A percentile compares a stretch with the other conserved stretches of the same genome.
Evolutionary conservation across 805 yeast genomes (phyloP).

Genomic region (Candida palmyrensis): DNA sequence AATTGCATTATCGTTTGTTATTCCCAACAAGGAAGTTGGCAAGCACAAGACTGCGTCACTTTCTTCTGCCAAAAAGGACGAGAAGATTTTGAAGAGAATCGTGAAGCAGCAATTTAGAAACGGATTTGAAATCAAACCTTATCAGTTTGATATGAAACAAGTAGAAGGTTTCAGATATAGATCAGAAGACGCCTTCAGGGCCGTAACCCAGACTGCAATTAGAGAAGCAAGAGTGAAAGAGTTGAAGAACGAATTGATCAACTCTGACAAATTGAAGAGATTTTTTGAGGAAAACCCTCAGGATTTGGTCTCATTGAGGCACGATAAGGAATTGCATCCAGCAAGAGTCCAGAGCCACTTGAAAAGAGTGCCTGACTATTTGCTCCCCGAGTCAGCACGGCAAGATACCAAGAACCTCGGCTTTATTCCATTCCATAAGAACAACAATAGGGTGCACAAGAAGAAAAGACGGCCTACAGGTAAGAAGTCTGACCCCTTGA

Average conservation of each 20-base stretch:
- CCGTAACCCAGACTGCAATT: slow-evolving; percentile 83
- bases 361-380: slow-evolving; percentile 88
- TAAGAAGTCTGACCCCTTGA: slow-evolving; percentile 61
- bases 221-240: slow-evolving; percentile 93
- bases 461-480: slow-evolving; percentile 28
- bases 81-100: slow-evolving; percentile 74
- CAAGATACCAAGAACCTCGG: slow-evolving; percentile 50
- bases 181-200: slow-evolving; percentile 94
- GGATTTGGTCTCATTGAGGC: slow-evolving; percentile 83
- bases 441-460: slow-evolving; percentile 41
- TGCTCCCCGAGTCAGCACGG: slow-evolving; percentile 77
- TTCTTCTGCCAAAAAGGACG: slow-evolving; percentile 73
- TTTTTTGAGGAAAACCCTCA: slow-evolving; percentile 97
- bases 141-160: slow-evolving; percentile 85
- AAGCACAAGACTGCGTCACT: slow-evolving; percentile 80
- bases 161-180: slow-evolving; percentile 95
- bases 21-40: slow-evolving; percentile 77
- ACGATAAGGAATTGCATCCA: slow-evolving; percentile 84
- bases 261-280: slow-evolving; percentile 85
- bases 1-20: slow-evolving; percentile 89
- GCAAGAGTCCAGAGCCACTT: slow-evolving; percentile 78
- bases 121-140: slow-evolving; percentile 77
- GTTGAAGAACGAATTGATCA: slow-evolving; percentile 76
- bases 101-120: slow-evolving; percentile 68
- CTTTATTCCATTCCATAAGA: slow-evolving; percentile 67